Percentiles rank a stretch among this genome's conserved stretches.
These are phyloP conservation scores for Camellia oleifera DNA, from an alignment of 179 eudicot genomes.

Conservation along the genomic window DNA sequence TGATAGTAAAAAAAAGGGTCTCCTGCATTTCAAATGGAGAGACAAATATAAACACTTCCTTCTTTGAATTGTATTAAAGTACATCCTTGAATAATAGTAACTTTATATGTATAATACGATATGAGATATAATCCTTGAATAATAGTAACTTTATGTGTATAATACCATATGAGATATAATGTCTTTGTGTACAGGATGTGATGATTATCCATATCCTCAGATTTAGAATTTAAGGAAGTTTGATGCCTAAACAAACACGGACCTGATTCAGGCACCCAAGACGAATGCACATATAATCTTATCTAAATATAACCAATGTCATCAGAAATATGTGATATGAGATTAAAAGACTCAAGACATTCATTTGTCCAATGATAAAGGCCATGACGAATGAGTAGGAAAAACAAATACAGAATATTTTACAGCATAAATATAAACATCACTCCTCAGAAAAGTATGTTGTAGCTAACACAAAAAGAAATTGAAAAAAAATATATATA, in stretches of 20 bases:
- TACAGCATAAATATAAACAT: not conserved
- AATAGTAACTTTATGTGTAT: not conserved
- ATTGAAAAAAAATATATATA: not conserved
- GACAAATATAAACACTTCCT: not conserved
- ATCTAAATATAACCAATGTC: not conserved
- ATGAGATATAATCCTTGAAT: not conserved
- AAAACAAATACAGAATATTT: not conserved
- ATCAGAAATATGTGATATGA: not conserved
- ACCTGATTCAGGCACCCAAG: not conserved
- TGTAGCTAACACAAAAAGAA: not conserved
- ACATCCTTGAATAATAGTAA: not conserved
- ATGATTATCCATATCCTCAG: not conserved
- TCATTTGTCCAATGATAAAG: not conserved
- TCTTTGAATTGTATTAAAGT: not conserved
- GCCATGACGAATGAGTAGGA: not conserved
- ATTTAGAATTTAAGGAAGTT: conserved; percentile 8
- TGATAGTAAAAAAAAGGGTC: not conserved
- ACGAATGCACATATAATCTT: not conserved
- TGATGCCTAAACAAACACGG: not conserved
- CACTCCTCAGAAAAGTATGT: not conserved
- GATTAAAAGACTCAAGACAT: not conserved
- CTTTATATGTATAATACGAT: not conserved
- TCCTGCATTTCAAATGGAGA: conserved; percentile 2
- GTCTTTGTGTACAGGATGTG: not conserved
- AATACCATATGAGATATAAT: not conserved